These are phyloP conservation scores for Fusarium buharicum DNA, from an alignment of 2,329 filamentous ascomycete genomes.

Conservation along the genomic window DNA sequence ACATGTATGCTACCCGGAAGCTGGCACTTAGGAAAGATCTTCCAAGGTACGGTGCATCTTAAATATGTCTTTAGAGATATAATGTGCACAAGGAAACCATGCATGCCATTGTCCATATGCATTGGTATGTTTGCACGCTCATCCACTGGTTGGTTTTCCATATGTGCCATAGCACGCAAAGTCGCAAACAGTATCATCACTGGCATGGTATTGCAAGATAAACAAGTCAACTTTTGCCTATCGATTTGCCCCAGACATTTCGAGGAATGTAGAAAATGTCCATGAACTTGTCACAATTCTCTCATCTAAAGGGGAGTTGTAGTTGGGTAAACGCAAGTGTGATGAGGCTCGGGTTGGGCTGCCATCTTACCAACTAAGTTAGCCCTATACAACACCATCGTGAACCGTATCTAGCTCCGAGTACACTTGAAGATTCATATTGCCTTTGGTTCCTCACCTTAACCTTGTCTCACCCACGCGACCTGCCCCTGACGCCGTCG, in stretches of 20 bases:
- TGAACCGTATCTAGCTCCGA: slow-evolving; percentile 3
- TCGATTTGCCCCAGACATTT: not conserved
- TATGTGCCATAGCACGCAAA: no score
- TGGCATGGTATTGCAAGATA: not conserved
- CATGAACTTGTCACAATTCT: not conserved
- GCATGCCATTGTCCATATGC: no score
- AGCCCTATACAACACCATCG: not conserved
- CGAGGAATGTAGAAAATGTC: not conserved
- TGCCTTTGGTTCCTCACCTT: slow-evolving; percentile 12
- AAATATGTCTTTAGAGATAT: not conserved
- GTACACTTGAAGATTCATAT: slow-evolving; percentile 1
- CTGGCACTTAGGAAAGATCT: not conserved
- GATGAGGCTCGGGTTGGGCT: not conserved
- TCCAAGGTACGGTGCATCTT: no score
- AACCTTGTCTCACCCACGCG: slow-evolving; percentile 42
- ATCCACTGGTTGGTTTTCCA: not conserved
- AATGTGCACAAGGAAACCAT: no score
- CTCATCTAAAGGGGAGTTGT: not conserved
- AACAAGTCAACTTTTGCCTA: not conserved
- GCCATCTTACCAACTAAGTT: not conserved
- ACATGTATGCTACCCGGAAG: not conserved
- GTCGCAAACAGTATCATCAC: not conserved
- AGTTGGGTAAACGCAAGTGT: not conserved
- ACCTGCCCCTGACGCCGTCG: slow-evolving; percentile 40
- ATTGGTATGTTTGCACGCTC: not conserved